These are phyloP conservation scores for Echium plantagineum DNA, from an alignment of 257 asterid species.

Conservation along the genomic window DNA sequence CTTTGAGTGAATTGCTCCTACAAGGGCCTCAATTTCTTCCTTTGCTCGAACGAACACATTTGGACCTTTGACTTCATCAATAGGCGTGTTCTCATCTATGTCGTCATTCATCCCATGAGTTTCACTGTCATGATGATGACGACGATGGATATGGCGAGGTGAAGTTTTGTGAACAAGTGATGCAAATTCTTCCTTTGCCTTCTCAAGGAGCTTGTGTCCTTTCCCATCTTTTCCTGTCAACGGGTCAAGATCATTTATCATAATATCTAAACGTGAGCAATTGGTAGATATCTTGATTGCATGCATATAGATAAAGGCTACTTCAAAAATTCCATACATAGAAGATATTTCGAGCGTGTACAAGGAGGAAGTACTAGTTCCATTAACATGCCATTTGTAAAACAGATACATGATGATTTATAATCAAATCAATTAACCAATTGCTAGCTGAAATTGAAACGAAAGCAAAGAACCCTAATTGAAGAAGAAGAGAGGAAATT, in stretches of 20 bases:
- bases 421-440: no score
- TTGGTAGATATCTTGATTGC: not conserved
- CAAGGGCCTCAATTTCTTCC: slow-evolving; percentile 75
- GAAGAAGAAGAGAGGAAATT: no score
- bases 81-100: slow-evolving; percentile 43
- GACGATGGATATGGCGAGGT: no score
- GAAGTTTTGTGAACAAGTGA: slow-evolving; percentile 15
- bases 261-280: not conserved
- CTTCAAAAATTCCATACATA: not conserved
- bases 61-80: slow-evolving; percentile 54
- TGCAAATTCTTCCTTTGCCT: slow-evolving; percentile 24
- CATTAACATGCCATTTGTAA: not conserved
- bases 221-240: not conserved
- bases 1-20: slow-evolving; percentile 43
- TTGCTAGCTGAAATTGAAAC: no score
- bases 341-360: not conserved
- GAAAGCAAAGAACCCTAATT: no score
- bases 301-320: not conserved
- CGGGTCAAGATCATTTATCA: not conserved
- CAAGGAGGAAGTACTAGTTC: no score
- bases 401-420: no score
- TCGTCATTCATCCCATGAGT: slow-evolving; percentile 68
- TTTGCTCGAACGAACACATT: slow-evolving; percentile 69
- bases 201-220: slow-evolving; percentile 4
- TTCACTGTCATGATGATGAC: slow-evolving; percentile 51